Percentiles rank a stretch among this genome's conserved stretches.
These are phyloP conservation scores for Tylopilus intermedius DNA, from an alignment of 768 basidiomycete species.

Conservation along the genomic window DNA sequence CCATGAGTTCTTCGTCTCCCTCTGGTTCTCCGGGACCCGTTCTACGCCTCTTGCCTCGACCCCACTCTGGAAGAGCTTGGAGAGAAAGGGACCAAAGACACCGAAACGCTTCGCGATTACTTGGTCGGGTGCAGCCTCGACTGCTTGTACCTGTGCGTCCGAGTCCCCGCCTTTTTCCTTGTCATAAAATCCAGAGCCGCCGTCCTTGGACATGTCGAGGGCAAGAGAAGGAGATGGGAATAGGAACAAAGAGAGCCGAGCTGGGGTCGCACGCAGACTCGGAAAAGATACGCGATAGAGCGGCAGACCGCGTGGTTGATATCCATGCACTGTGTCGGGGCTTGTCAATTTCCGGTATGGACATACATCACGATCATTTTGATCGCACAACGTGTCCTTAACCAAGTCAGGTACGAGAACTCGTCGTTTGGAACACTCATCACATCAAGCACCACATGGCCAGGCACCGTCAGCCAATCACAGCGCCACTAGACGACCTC, in stretches of 20 bases:
- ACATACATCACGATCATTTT: not conserved
- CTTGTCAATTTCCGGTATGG: not conserved
- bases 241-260: not conserved
- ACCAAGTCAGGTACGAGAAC: not conserved
- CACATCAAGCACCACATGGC: too few species aligned
- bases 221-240: not conserved
- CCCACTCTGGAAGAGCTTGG: slow-evolving; percentile 41
- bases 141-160: not conserved
- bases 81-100: slow-evolving; percentile 28
- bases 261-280: not conserved
- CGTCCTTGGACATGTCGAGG: slow-evolving; percentile 7
- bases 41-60: slow-evolving; percentile 54
- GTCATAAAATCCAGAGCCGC: slow-evolving; percentile 7
- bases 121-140: slow-evolving; percentile 27
- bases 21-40: slow-evolving; percentile 47
- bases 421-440: too few species aligned
- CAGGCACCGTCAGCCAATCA: too few species aligned
- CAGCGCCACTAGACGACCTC: too few species aligned
- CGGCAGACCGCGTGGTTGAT: not conserved
- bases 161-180: slow-evolving; percentile 15
- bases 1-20: slow-evolving; percentile 41
- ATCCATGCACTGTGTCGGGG: not conserved
- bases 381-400: not conserved
- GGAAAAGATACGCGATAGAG: not conserved
- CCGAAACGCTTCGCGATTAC: slow-evolving; percentile 30